phyloP scores from a whole-genome alignment of 1,284 basidiomycete species.

The Naganishia sp. region DNA sequence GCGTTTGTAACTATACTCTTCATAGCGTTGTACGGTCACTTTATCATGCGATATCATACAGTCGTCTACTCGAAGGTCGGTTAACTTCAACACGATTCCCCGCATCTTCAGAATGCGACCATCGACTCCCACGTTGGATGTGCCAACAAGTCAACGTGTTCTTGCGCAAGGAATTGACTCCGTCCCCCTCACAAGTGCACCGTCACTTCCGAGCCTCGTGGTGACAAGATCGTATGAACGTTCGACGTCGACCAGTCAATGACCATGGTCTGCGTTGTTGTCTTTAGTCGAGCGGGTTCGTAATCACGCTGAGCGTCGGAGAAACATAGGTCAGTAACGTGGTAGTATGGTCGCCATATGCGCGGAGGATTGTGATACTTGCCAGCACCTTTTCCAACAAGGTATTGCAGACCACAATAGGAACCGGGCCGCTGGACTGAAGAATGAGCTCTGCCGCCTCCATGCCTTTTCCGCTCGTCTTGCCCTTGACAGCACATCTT shows the following conservation, averaged over 20 bases:
- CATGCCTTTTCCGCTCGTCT: neutral
- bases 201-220: constrained; percentile 12
- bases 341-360: neutral
- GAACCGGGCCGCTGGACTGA: neutral
- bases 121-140: neutral
- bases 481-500: neutral
- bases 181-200: neutral
- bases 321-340: neutral
- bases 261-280: constrained; percentile 18
- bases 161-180: too few species aligned
- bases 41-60: neutral
- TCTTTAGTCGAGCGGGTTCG: constrained; percentile 12
- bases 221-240: constrained; percentile 7
- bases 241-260: constrained; percentile 23
- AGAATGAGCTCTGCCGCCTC: neutral
- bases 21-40: constrained; percentile 5
- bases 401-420: constrained; percentile 3
- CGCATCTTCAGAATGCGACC: neutral
- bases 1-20: neutral
- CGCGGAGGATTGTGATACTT: neutral
- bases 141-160: too few species aligned
- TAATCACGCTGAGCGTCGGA: neutral
- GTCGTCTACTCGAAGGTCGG: neutral
- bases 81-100: neutral
- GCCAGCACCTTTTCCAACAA: constrained; percentile 3